A percentile compares a stretch with the other conserved stretches of the same genome.
Conservation (phyloP, 192 early-diverging fungal genomes). For the Mortierella alpina region DNA sequence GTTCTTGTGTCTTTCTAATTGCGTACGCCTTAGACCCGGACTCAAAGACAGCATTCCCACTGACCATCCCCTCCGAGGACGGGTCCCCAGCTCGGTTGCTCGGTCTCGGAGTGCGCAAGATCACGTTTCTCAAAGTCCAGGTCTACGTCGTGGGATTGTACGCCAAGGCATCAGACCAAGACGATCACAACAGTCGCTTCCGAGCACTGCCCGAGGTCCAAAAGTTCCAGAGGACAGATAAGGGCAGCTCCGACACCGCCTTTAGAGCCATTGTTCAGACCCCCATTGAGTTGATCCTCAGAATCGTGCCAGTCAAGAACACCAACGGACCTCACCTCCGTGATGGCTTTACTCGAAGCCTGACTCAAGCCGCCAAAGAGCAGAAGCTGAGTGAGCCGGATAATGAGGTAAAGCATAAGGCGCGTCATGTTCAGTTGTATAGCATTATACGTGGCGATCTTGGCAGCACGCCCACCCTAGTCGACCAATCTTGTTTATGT, state of each 20-base stretch:
- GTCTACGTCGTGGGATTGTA: slow-evolving; percentile 67
- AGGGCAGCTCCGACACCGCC: slow-evolving; percentile 17
- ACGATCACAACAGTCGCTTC: slow-evolving; percentile 43
- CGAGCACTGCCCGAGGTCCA: slow-evolving; percentile 53
- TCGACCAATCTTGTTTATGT: neutral
- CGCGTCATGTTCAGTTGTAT: too few relatives aligned
- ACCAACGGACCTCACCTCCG: slow-evolving; percentile 67
- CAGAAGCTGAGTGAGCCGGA: slow-evolving; percentile 54
- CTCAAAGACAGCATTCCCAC: slow-evolving; percentile 52
- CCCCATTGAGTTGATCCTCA: slow-evolving; percentile 16
- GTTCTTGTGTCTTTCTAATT: neutral
- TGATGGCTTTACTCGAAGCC: slow-evolving; percentile 63
- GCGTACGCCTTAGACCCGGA: slow-evolving; percentile 48
- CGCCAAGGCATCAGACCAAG: slow-evolving; percentile 58
- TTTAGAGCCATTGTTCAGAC: slow-evolving; percentile 24
- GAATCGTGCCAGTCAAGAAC: slow-evolving; percentile 55
- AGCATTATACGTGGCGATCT: too few relatives aligned
- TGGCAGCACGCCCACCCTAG: too few relatives aligned
- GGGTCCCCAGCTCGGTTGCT: slow-evolving; percentile 58
- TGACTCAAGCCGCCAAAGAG: slow-evolving; percentile 57
- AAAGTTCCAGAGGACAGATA: slow-evolving; percentile 59
- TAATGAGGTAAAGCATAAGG: slow-evolving; percentile 37
- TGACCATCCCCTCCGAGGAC: slow-evolving; percentile 49
- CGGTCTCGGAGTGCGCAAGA: slow-evolving; percentile 64
- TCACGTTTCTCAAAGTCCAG: slow-evolving; percentile 64